Evolutionary conservation across 2,329 filamentous ascomycete species (phyloP), one percentile per base, ranked within the genome.

Genomic region (Aspergillus calidoustus): DNA sequence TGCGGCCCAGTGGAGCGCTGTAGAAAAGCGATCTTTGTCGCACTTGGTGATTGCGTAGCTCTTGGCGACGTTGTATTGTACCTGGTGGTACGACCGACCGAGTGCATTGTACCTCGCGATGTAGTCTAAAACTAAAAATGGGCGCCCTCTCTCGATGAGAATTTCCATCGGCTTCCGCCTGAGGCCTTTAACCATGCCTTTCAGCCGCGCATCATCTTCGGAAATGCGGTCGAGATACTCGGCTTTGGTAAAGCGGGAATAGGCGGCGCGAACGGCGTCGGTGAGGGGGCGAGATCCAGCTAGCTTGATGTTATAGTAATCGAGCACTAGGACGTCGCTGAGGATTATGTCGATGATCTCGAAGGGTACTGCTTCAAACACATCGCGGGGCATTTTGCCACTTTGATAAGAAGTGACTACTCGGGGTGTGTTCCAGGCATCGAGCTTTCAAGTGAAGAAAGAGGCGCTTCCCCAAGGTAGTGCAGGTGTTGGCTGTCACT

Each of bases 261-360:
- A 22, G 22, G 34, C 34, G 43, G 28, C 23, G 25, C 55, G 31
- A 23, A 57, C 22, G 2, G 34, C 30, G 3, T 51, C 4, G 47
- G 47, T 13, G 48, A 57, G 47, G 0, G 5, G 22, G 22, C 31
- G 55, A 22, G 15, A 51, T 7, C 54, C 44, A 11, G 55, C 48
- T 17, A 51, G n/a, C 22, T 58, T 58, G 6, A 58, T 13, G 3
- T n/a, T 15, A 15, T 52, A 51, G 47, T 58, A 58, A 22, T 51
- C 47, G 3, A 44, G 19, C 2, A 58, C 22, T 13, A 31, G 47
- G 15, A 58, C 15, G 22, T 58, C 23, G 4, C 25, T 44, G 23
- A 58, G 3, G 11, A 58, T 52, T 2, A 25, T 11, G 15, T 19
- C 19, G 44, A 50, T 6, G 4, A 57, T n/a, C 31, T 57, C 54